Base-by-base conservation (phyloP, 2,329 filamentous ascomycete genomes). In the Exophiala oligosperma region DNA sequence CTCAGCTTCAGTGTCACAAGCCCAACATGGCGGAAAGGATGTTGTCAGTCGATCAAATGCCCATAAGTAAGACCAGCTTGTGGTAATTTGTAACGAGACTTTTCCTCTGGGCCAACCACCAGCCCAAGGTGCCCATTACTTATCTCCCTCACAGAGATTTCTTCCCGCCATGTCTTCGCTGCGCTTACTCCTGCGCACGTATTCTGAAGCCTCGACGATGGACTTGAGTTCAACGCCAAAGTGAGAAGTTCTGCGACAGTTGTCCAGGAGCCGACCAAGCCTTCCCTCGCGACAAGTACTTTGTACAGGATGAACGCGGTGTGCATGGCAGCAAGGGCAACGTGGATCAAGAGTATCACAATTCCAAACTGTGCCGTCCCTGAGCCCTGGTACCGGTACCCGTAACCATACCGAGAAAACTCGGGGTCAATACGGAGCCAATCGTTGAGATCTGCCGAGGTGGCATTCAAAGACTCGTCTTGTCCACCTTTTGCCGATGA, bases 361-460 rank as follows among this genome's bases (percentile, higher is more conserved):
- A 60, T 60, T 26, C 60, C 60, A 17, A 63, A 63, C 23, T 63
- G 57, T 21, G 57, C 54, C 37, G 56, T 62, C 4, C 28, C 43
- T 1, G 60, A 62, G 5, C 57, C 60, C 28, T 52, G 12, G 57
- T 57, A 62, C 9, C 54, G 50, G 38, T 62, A 62, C 26, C 60
- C 60, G 38, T 62, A 62, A 26, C 60, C 60, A 26, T 57, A 63
- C 9, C 60, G 60, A 1, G 54, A 26, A 44, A 62, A 59, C 12
- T 57, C 52, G 4, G 60, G 60, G 38, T 62, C 60, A 41, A 62
- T 54, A 21, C 60, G 52, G 14, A 59, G 56, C 60, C 56, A 58
- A 28, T 40, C 49, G 12, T 29, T 46, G n/a, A 43, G 17, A n/a
- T 56, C 56, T 8, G 60, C 38, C 3, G 38, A 41, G 6, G 60